Evolutionary conservation across 2,329 filamentous ascomycete genomes (phyloP).

Genomic region (Diaporthe ilicicola): DNA sequence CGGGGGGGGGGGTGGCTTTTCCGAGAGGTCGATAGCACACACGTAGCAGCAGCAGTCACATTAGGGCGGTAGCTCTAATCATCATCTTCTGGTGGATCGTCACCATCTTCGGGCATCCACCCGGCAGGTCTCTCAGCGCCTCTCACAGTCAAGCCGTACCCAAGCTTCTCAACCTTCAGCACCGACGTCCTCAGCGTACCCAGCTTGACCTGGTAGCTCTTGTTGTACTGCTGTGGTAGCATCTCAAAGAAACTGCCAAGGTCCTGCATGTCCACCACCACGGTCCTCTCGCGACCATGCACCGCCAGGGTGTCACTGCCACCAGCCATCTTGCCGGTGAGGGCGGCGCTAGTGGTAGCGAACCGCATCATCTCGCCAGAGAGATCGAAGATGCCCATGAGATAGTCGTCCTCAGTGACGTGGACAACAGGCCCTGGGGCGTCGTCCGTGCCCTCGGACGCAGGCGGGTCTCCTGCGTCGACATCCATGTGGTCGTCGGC

Average conservation of each 20-base stretch:
- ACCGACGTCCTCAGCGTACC: slow-evolving; percentile 88
- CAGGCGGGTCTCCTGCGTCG: slow-evolving; percentile 44
- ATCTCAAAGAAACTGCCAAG: slow-evolving; percentile 81
- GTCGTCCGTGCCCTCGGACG: slow-evolving; percentile 4
- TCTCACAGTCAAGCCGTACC: slow-evolving; percentile 87
- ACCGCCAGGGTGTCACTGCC: slow-evolving; percentile 35
- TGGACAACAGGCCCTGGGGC: slow-evolving; percentile 52
- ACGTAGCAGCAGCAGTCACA: background rate
- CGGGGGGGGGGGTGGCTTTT: background rate
- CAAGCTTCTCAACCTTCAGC: slow-evolving; percentile 89
- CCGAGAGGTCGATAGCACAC: background rate
- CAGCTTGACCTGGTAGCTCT: slow-evolving; percentile 78
- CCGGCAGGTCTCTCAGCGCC: slow-evolving; percentile 90
- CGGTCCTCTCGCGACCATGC: slow-evolving; percentile 57
- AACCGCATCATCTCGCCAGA: slow-evolving; percentile 98
- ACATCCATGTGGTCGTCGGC: slow-evolving; percentile 41
- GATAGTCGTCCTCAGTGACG: slow-evolving; percentile 83
- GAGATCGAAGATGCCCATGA: slow-evolving; percentile 91
- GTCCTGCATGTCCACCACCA: slow-evolving; percentile 82
- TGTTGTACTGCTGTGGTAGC: slow-evolving; percentile 66
- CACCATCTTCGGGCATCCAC: slow-evolving; percentile 82
- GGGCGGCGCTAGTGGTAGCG: slow-evolving; percentile 86
- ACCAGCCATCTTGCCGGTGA: slow-evolving; percentile 64
- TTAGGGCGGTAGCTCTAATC: background rate
- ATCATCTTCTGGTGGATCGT: slow-evolving; percentile 33